These are phyloP conservation scores for Zoysia matrella DNA, from an alignment of 202 grass and related monocot species.

Conservation along the genomic window DNA sequence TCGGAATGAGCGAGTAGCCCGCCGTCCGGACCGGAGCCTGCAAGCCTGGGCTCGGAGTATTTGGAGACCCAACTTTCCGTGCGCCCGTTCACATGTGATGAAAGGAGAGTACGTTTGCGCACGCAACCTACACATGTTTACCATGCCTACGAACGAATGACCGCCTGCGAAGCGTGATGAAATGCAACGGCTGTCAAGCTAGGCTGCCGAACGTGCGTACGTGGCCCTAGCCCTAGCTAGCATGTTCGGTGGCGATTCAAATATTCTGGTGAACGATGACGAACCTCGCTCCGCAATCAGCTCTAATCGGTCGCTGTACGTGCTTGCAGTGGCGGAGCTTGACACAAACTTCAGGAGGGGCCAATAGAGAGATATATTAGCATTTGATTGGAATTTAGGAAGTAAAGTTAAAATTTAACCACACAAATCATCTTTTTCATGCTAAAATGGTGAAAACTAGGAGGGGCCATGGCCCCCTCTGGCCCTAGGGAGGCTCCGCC, in stretches of 20 bases:
- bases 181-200: not conserved
- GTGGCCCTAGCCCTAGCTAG: not conserved
- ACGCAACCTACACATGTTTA: conserved; percentile 22
- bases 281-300: conserved; percentile 36
- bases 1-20: conserved; percentile 28
- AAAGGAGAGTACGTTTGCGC: conserved; percentile 38
- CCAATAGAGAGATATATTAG: too few species aligned
- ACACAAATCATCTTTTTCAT: too few species aligned
- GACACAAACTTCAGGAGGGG: too few species aligned
- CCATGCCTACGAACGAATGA: not conserved
- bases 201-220: conserved; percentile 13
- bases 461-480: too few species aligned
- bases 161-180: not conserved
- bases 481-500: too few species aligned
- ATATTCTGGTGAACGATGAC: not conserved
- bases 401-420: too few species aligned
- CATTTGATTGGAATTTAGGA: too few species aligned
- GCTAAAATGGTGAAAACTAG: too few species aligned
- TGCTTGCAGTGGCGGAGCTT: not conserved
- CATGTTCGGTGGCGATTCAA: conserved; percentile 14
- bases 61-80: not conserved
- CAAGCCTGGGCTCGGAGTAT: not conserved
- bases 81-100: conserved; percentile 16
- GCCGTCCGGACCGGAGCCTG: too few species aligned
- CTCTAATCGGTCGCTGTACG: not conserved